Percentiles rank a stretch among this genome's conserved stretches.
phyloP scores from a whole-genome alignment of 2,329 filamentous ascomycete species.

The Drechslerella dactyloides region DNA sequence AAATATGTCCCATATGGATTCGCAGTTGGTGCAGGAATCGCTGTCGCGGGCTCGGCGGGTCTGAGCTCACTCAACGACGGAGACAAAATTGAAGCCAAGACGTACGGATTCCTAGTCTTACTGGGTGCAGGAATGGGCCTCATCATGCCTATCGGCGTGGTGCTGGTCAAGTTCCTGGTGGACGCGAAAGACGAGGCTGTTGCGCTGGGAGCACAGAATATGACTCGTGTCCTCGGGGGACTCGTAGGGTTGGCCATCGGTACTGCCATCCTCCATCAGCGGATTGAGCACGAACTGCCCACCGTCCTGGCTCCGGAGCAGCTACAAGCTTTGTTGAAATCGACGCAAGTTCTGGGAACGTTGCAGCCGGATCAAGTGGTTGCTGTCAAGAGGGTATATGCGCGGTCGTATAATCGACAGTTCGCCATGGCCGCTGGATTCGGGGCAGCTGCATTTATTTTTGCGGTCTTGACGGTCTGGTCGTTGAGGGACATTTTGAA shows the following conservation, averaged over 20 bases:
- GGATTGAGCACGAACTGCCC: slow-evolving; percentile 24
- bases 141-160: slow-evolving; percentile 56
- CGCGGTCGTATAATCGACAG: slow-evolving; percentile 37
- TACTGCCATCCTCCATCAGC: slow-evolving; percentile 45
- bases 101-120: slow-evolving; percentile 58
- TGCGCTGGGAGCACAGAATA: slow-evolving; percentile 58
- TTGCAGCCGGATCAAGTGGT: slow-evolving; percentile 25
- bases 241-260: slow-evolving; percentile 58
- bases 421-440: slow-evolving; percentile 48
- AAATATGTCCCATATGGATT: slow-evolving; percentile 57
- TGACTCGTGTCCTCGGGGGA: slow-evolving; percentile 59
- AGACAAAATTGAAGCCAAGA: slow-evolving; percentile 45
- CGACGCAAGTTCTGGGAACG: slow-evolving; percentile 25
- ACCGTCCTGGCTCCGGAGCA: slow-evolving; percentile 28
- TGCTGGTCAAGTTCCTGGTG: slow-evolving; percentile 56
- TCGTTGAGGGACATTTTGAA: slow-evolving; percentile 4
- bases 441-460: slow-evolving; percentile 30
- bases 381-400: slow-evolving; percentile 32
- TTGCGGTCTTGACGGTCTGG: slow-evolving; percentile 25
- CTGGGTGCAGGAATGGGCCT: slow-evolving; percentile 59
- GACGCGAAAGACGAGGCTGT: slow-evolving; percentile 56
- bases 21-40: slow-evolving; percentile 55
- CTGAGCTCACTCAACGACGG: slow-evolving; percentile 54
- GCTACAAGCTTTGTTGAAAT: slow-evolving; percentile 35
- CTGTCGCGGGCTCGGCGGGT: slow-evolving; percentile 57